Percentiles rank a stretch among this genome's conserved stretches.
Conservation (phyloP, 441 rosid species). For the Biscutella auriculata region DNA sequence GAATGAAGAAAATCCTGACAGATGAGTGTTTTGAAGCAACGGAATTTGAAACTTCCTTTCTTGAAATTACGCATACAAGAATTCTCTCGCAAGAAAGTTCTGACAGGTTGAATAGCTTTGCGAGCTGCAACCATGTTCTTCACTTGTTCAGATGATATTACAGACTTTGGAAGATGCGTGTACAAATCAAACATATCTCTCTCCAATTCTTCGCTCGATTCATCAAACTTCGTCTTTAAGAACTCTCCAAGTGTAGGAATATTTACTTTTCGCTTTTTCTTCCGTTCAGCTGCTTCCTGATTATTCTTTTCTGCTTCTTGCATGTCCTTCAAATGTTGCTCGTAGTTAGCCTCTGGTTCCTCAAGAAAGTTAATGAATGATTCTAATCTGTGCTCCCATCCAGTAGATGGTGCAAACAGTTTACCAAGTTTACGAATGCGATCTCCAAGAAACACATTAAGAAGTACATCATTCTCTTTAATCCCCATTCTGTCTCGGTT, state of each 20-base stretch:
- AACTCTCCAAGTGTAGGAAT: background rate
- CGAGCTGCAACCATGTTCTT: background rate
- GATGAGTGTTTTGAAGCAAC: background rate
- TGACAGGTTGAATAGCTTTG: background rate
- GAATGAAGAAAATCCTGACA: background rate
- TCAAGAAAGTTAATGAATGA: slow-evolving; percentile 6
- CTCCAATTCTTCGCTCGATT: background rate
- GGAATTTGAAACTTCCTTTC: background rate
- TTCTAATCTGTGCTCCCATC: background rate
- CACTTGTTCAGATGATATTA: background rate
- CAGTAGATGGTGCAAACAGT: background rate
- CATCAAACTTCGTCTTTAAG: background rate
- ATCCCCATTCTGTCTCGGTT: background rate
- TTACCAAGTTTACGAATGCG: background rate
- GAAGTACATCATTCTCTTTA: background rate
- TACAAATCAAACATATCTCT: background rate
- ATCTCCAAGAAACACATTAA: background rate
- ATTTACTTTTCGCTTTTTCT: background rate
- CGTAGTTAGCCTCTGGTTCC: slow-evolving; percentile 6
- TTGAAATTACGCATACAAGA: background rate
- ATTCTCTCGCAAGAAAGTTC: background rate
- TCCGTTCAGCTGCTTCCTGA: background rate
- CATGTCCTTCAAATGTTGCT: background rate
- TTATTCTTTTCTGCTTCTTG: background rate
- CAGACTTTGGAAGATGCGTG: background rate